Percentiles rank a stretch among this genome's conserved stretches.
phyloP scores from a whole-genome alignment of 2,329 filamentous ascomycete genomes.

The Penicillium crustosum region DNA sequence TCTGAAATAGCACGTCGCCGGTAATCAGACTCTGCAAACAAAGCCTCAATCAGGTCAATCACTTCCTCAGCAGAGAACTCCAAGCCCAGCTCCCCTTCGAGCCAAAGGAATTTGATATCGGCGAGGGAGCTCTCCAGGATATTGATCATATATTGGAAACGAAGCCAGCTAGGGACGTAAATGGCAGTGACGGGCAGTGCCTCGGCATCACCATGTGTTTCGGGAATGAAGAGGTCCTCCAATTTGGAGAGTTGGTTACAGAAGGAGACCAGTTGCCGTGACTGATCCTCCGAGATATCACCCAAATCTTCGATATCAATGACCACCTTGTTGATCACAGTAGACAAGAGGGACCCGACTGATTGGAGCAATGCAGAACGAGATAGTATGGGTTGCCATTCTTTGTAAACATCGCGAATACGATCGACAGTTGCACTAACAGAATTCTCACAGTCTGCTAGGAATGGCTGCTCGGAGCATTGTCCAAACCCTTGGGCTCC shows the following conservation, averaged over 20 bases:
- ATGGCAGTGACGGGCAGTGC: conserved; percentile 57
- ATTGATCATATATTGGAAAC: conserved; percentile 64
- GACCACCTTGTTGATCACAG: conserved; percentile 60
- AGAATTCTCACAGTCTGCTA: conserved; percentile 60
- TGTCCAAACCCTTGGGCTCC: conserved; percentile 62
- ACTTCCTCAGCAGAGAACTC: conserved; percentile 64
- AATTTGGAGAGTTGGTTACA: conserved; percentile 57
- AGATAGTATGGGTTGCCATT: conserved; percentile 60
- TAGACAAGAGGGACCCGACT: conserved; percentile 58
- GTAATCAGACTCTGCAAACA: conserved; percentile 64
- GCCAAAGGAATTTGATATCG: conserved; percentile 66
- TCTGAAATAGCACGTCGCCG: conserved; percentile 59
- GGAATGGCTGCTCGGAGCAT: conserved; percentile 60
- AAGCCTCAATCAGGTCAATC: conserved; percentile 61
- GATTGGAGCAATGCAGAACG: conserved; percentile 62
- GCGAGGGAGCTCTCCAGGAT: conserved; percentile 63
- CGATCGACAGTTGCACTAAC: conserved; percentile 59
- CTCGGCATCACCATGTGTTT: conserved; percentile 33
- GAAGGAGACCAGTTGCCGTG: conserved; percentile 57
- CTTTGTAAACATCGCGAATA: conserved; percentile 55
- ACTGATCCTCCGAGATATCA: conserved; percentile 65
- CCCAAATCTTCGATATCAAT: conserved; percentile 62
- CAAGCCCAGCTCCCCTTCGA: conserved; percentile 61
- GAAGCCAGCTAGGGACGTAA: conserved; percentile 64
- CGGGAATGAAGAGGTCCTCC: conserved; percentile 57